Conservation (phyloP, 1,139 yeast genomes). For the Magnusiomyces ingens region DNA sequence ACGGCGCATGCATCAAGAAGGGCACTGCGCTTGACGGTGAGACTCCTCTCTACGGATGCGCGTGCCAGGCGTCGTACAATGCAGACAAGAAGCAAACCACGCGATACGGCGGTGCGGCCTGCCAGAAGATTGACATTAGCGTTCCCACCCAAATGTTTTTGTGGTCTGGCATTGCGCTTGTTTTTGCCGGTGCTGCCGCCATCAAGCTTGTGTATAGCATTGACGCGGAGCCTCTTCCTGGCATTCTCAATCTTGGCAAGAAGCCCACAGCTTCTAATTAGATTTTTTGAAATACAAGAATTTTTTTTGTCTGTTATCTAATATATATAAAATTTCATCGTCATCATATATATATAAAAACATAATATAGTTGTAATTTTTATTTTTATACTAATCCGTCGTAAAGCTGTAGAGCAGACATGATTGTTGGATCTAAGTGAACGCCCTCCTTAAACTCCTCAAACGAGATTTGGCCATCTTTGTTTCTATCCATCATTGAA, state of each 20-base stretch:
- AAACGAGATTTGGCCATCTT: constrained; percentile 59
- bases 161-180: constrained; percentile 52
- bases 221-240: constrained; percentile 60
- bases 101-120: constrained; percentile 60
- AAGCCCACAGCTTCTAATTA: constrained; percentile 25
- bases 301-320: neutral
- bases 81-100: constrained; percentile 44
- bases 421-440: constrained; percentile 74
- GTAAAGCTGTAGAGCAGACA: constrained; percentile 71
- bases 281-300: too few species aligned
- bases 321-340: neutral
- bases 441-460: constrained; percentile 82
- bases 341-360: too few species aligned
- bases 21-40: constrained; percentile 24
- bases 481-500: constrained; percentile 60
- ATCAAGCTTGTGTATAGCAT: constrained; percentile 46
- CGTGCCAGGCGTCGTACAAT: constrained; percentile 35
- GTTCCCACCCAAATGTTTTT: constrained; percentile 58
- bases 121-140: constrained; percentile 60
- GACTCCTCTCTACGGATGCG: constrained; percentile 43
- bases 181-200: constrained; percentile 45
- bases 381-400: constrained; percentile 34
- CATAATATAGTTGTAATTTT: neutral
- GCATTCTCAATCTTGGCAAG: constrained; percentile 56
- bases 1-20: constrained; percentile 49